These are phyloP conservation scores for Coix lacrymajobi DNA, from an alignment of 176 grass and related monocot genomes.

Conservation along the genomic window DNA sequence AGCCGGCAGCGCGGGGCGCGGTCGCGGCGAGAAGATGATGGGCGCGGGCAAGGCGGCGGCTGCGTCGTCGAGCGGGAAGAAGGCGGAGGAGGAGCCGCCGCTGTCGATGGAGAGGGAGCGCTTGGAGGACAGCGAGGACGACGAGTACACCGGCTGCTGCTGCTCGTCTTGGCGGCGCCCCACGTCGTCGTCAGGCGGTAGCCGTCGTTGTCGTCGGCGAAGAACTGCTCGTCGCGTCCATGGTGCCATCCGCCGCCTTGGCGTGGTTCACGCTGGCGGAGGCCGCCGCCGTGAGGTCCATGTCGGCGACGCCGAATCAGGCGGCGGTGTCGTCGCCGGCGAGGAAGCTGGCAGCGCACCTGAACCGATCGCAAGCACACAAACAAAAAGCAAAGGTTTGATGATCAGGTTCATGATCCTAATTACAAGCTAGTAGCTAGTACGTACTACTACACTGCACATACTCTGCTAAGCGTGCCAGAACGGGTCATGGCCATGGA, in stretches of 20 bases:
- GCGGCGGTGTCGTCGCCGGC: conserved; percentile 2
- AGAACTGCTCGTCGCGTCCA: conserved; percentile 12
- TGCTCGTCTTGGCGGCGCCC: background rate
- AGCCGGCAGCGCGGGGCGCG: too few relatives aligned
- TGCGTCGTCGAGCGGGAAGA: conserved; percentile 23
- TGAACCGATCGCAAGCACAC: too few relatives aligned
- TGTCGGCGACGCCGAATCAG: conserved; percentile 17
- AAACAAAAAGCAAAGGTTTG: too few relatives aligned
- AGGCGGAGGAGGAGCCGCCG: conserved; percentile 29
- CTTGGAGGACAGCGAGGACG: conserved; percentile 46
- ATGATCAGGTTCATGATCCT: too few relatives aligned
- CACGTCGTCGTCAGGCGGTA: background rate
- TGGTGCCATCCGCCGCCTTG: background rate
- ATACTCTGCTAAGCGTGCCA: conserved; percentile 37
- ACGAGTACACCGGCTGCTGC: background rate
- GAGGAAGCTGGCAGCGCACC: conserved; percentile 22
- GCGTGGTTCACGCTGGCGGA: background rate
- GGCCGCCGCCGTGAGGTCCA: background rate
- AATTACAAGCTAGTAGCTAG: too few relatives aligned
- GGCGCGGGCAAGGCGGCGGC: background rate
- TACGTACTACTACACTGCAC: too few relatives aligned
- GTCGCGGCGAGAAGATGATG: background rate
- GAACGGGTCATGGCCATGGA: background rate
- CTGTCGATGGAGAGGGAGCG: conserved; percentile 56
- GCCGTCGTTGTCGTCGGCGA: background rate